These are phyloP conservation scores for Vitis rupestris DNA, from an alignment of 164 flowering plant genomes.

Conservation along the genomic window DNA sequence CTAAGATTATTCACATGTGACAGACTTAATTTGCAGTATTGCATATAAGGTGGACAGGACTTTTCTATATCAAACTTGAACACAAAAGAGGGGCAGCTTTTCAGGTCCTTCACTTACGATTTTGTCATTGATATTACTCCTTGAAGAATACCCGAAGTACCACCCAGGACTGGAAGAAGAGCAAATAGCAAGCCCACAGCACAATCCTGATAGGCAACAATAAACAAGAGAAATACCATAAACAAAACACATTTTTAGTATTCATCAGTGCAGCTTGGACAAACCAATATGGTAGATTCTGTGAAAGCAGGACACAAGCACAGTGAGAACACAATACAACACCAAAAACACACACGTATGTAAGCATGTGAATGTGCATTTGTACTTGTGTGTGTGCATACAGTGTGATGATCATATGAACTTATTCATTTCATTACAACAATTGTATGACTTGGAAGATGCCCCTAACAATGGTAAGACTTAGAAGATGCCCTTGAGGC, in stretches of 20 bases:
- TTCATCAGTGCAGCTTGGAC: neutral
- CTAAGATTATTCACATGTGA: neutral
- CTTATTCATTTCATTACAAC: too few relatives aligned
- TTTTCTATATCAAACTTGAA: neutral
- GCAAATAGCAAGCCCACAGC: slow-evolving; percentile 98
- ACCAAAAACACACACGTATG: too few relatives aligned
- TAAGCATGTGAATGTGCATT: too few relatives aligned
- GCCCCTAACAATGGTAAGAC: too few relatives aligned
- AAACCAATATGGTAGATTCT: neutral
- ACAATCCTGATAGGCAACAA: slow-evolving; percentile 69
- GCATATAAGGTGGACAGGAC: neutral
- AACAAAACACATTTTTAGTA: too few relatives aligned
- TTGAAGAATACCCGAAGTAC: slow-evolving; percentile 87
- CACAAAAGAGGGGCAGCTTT: neutral
- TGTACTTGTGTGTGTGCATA: too few relatives aligned
- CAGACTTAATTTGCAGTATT: neutral
- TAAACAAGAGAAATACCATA: neutral
- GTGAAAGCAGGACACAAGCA: neutral
- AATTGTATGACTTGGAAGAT: too few relatives aligned
- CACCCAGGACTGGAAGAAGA: slow-evolving; percentile 92
- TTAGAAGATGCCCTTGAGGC: too few relatives aligned
- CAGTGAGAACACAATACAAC: too few relatives aligned
- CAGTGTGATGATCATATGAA: too few relatives aligned
- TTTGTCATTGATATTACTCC: slow-evolving; percentile 77
- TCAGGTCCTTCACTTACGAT: slow-evolving; percentile 26